These are phyloP conservation scores for Xylaria sp. DNA, from an alignment of 2,329 filamentous ascomycete genomes.

Conservation along the genomic window DNA sequence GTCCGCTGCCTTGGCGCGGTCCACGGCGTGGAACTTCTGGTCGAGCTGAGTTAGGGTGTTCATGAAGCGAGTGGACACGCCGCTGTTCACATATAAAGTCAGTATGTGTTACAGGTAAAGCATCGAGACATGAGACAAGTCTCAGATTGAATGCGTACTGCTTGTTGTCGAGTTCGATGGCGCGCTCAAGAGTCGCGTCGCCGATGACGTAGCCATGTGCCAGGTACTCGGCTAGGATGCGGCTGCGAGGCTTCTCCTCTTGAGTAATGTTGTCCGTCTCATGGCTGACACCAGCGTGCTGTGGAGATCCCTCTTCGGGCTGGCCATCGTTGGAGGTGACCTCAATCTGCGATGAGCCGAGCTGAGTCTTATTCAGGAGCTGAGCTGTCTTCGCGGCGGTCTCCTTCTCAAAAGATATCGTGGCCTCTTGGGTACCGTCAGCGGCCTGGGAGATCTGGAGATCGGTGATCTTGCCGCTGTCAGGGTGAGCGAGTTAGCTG, in stretches of 20 bases:
- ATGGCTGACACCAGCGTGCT: conserved; percentile 50
- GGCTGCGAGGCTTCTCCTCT: conserved; percentile 92
- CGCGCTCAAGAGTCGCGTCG: conserved; percentile 68
- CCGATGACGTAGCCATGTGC: conserved; percentile 88
- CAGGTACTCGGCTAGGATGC: conserved; percentile 93
- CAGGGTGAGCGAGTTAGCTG: conserved; percentile 2
- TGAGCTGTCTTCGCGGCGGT: conserved; percentile 95
- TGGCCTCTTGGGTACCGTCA: conserved; percentile 71
- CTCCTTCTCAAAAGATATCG: conserved; percentile 95
- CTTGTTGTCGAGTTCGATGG: conserved; percentile 82
- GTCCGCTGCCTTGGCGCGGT: conserved; percentile 80
- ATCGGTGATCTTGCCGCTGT: conserved; percentile 82
- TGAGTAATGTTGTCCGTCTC: conserved; percentile 71
- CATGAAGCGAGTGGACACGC: conserved; percentile 76
- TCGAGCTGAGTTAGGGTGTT: conserved; percentile 71
- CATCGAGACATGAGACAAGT: neutral
- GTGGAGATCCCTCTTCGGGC: conserved; percentile 53
- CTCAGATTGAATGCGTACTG: conserved; percentile 42
- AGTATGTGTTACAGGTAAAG: neutral
- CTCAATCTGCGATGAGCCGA: conserved; percentile 78
- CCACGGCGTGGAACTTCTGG: conserved; percentile 77
- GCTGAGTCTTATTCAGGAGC: conserved; percentile 92
- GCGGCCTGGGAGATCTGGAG: conserved; percentile 65
- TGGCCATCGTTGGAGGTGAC: conserved; percentile 64
- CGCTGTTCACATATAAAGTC: conserved; percentile 32